Base-by-base conservation (phyloP, 208 protist species). In the Angomonas ambiguus region DNA sequence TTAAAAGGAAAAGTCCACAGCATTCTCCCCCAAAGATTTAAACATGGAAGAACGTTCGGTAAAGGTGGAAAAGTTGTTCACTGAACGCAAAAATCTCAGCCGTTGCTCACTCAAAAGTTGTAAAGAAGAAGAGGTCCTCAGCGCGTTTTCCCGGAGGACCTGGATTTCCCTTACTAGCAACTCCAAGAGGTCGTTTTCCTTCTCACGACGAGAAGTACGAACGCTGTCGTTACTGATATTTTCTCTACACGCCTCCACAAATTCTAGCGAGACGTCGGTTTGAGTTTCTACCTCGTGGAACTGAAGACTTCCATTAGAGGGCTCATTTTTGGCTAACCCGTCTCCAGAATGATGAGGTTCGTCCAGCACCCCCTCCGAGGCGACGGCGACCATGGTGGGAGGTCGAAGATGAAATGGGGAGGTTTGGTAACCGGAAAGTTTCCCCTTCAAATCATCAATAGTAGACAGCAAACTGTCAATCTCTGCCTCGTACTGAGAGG, bases 71-170 rank as follows among this genome's bases (percentile, higher is more conserved):
- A 73, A 75, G 20, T 69, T 51, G 55, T 79, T 77, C 20, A 88
- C 83, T 16, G 71, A 61, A 2, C 76, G 67, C 1, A 85, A 61
- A 64, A 88, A 88, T n/a, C 79, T 72, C 1, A 69, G 71, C 16
- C 80, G 69, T 38, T 82, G 76, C 56, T 80, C 76, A 27, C 67
- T 69, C 33, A 88, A 65, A 11, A 75, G 65, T 6, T 42, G 57
- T 13, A 72, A 49, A 57, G 72, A 67, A 32, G 77, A 62, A 0
- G 63, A 35, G 10, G 71, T 62, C 28, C 63, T 62, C 30, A 67
- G 69, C 28, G 80, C 67, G 33, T 78, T 65, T 1, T 45, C 51
- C 25, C 79, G 73, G 16, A 88, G 71, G 4, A 30, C 28, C 38
- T 88, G 79, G 1, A 88, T 69, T 32, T 80, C 68, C 0, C 31